These are phyloP conservation scores for Russula ochroleuca DNA, from an alignment of 768 basidiomycete species.

Conservation along the genomic window DNA sequence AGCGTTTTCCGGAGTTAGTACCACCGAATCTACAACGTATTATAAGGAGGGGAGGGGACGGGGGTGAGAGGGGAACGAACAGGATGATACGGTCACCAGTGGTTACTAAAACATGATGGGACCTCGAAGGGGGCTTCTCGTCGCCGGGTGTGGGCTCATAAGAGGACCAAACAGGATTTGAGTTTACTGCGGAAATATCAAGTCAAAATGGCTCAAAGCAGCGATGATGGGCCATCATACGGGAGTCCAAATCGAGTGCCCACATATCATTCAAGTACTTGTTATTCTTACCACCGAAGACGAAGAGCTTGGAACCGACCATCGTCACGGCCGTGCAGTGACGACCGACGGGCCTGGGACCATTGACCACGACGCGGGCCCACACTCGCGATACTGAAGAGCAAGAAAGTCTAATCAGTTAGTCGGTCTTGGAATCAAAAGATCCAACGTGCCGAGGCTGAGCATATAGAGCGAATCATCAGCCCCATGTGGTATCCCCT, in stretches of 20 bases:
- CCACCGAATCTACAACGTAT: conserved; percentile 74
- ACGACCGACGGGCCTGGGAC: conserved; percentile 72
- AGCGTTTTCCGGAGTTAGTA: conserved; percentile 88
- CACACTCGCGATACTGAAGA: conserved; percentile 83
- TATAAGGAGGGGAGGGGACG: conserved; percentile 3
- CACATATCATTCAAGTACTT: conserved; percentile 92
- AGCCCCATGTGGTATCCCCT: conserved; percentile 42
- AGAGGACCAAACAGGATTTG: conserved; percentile 76
- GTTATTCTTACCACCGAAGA: conserved; percentile 95
- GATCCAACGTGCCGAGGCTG: conserved; percentile 69
- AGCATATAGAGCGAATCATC: conserved; percentile 91
- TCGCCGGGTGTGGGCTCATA: conserved; percentile 54
- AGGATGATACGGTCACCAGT: conserved; percentile 48
- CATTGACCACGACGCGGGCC: conserved; percentile 79
- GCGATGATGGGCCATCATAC: conserved; percentile 46
- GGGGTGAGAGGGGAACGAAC: conserved; percentile 19
- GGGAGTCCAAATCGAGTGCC: conserved; percentile 71
- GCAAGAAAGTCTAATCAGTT: not conserved
- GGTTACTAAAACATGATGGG: conserved; percentile 86
- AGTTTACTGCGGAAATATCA: conserved; percentile 54
- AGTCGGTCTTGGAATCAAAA: not conserved
- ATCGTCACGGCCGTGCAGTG: conserved; percentile 93
- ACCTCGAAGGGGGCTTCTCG: conserved; percentile 72
- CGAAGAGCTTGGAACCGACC: conserved; percentile 84
- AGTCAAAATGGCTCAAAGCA: conserved; percentile 35